Evolutionary conservation across 1,139 yeast species (phyloP), one percentile per base, ranked within the genome.

Genomic region (Arxiozyma heterogenica): DNA sequence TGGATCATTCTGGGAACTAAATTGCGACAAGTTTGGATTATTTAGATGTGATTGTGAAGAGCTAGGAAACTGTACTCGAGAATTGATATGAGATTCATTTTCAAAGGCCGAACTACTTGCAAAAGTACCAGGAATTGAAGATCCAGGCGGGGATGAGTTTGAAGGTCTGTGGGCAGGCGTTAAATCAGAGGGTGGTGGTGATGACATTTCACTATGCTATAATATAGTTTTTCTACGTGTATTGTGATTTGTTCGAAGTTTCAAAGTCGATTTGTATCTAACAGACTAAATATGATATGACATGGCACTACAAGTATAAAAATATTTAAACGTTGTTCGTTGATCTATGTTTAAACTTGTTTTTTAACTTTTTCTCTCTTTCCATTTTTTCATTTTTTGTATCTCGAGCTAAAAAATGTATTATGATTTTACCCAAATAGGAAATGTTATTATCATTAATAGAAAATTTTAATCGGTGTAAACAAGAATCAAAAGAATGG

Each of bases 71-170:
- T 64, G 63, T 22, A 60, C 44, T 47, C 63, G 55, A 15, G 61
- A 55, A 50, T 60, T 59, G n/a, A 54, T 49, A 46, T 62, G 61
- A 5, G 63, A 57, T 27, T 63, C 68, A 42, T 61, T 57, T 9
- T 64, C 67, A 44, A 62, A 55, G 9, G 61, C 66, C 39, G 62
- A 60, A 51, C 64, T 61, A 51, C 65, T 64, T n/a, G 65, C 69
- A 52, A 61, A 64, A 9, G 62, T 61, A 15, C 62, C 66, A 22
- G 69, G 69, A 30, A 66, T 54, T 1, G 72, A 69, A 4, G 73
- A 68, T 7, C 71, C 69, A 18, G 71, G 71, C 6, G 66, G 67
- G 11, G 71, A 65, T 9, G 70, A 66, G 47, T 61, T 61, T 4
- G 61, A 57, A 15, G 59, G 60, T 48, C 64, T 56, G 41, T 55